Evolutionary conservation across 495 filamentous ascomycete genomes (phyloP).

Genomic region (Penicillium maclennaniae): DNA sequence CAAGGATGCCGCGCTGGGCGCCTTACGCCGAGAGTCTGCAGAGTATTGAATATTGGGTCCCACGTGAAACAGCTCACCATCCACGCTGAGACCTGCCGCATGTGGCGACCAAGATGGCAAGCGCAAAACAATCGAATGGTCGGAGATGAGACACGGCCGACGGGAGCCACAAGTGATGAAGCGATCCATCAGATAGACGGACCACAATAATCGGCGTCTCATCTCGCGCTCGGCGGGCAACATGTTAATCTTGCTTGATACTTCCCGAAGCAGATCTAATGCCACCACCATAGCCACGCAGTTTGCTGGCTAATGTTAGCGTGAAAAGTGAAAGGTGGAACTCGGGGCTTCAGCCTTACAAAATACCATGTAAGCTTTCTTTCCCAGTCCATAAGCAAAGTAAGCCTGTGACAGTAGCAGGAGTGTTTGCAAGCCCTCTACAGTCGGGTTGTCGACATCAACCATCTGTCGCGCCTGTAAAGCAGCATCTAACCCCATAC

Average conservation of each 20-base stretch:
- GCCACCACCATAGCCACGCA: conserved; percentile 78
- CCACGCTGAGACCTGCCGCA: conserved; percentile 51
- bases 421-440: conserved; percentile 71
- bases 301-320: conserved; percentile 50
- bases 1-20: conserved; percentile 66
- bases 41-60: conserved; percentile 67
- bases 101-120: conserved; percentile 64
- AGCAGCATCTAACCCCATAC: conserved; percentile 63
- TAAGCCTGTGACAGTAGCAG: conserved; percentile 72
- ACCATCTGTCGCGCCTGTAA: conserved; percentile 61
- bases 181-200: conserved; percentile 76
- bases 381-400: conserved; percentile 73
- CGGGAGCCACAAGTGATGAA: conserved; percentile 76
- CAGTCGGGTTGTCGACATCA: conserved; percentile 72
- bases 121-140: conserved; percentile 67
- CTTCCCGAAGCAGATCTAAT: conserved; percentile 69
- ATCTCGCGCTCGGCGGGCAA: conserved; percentile 65
- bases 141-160: conserved; percentile 69
- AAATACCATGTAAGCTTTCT: conserved; percentile 81
- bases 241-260: conserved; percentile 53
- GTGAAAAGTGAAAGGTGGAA: conserved; percentile 6
- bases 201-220: conserved; percentile 75
- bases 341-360: conserved; percentile 43
- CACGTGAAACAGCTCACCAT: conserved; percentile 74
- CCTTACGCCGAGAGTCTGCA: conserved; percentile 60